These are phyloP conservation scores for Wallacemonas collosoma DNA, from an alignment of 208 protist genomes.

Conservation along the genomic window DNA sequence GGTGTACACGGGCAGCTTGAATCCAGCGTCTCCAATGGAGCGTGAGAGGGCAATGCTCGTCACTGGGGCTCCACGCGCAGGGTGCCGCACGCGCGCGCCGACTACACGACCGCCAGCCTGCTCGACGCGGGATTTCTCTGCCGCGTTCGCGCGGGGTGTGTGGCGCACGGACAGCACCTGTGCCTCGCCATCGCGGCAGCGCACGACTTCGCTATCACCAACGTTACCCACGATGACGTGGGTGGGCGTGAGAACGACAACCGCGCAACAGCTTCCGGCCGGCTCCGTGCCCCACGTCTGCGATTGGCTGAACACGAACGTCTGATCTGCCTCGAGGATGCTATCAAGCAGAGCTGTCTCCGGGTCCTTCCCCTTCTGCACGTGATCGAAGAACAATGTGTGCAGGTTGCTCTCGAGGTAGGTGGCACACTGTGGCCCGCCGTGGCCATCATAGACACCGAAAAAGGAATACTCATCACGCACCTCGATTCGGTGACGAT, in stretches of 20 bases:
- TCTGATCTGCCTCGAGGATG: conserved; percentile 76
- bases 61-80: conserved; percentile 69
- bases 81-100: conserved; percentile 89
- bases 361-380: conserved; percentile 37
- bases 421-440: conserved; percentile 68
- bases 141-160: conserved; percentile 59
- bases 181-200: conserved; percentile 60
- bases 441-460: conserved; percentile 84
- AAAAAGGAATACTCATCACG: conserved; percentile 64
- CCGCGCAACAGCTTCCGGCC: conserved; percentile 69
- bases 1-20: conserved; percentile 83
- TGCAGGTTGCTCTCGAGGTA: conserved; percentile 73
- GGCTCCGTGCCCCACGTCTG: conserved; percentile 28
- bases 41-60: conserved; percentile 90
- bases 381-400: conserved; percentile 47
- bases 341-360: conserved; percentile 50
- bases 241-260: conserved; percentile 59
- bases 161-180: conserved; percentile 81
- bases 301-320: conserved; percentile 48
- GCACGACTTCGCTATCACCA: conserved; percentile 82
- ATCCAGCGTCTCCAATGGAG: conserved; percentile 93
- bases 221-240: conserved; percentile 81
- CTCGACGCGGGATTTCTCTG: conserved; percentile 80
- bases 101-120: conserved; percentile 83
- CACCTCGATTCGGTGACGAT: conserved; percentile 62